Evolutionary conservation across 179 eudicot genomes (phyloP).

Genomic region (Beta corolliflora): DNA sequence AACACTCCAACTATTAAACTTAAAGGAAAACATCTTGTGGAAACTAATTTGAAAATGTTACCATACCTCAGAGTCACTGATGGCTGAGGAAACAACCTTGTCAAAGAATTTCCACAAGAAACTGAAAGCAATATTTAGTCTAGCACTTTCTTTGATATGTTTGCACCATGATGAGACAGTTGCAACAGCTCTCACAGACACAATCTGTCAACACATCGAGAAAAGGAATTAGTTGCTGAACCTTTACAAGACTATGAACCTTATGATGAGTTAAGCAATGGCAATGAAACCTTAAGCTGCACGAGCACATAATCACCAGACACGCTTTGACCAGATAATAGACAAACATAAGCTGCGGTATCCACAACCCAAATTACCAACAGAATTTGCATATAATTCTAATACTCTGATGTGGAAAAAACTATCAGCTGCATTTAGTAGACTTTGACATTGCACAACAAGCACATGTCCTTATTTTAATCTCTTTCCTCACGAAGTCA

Average conservation of each 20-base stretch:
- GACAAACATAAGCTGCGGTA: too few species aligned
- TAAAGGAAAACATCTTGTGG: background rate
- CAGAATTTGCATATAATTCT: too few species aligned
- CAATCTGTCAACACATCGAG: conserved; percentile 49
- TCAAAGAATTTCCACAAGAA: conserved; percentile 68
- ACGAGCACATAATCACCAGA: too few species aligned
- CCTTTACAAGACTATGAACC: background rate
- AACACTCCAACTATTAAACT: background rate
- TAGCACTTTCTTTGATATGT: conserved; percentile 35
- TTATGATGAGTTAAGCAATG: too few species aligned
- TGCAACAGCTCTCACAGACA: conserved; percentile 63
- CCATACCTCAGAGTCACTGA: conserved; percentile 68
- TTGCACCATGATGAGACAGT: conserved; percentile 64
- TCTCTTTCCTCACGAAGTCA: too few species aligned
- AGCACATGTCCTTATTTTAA: too few species aligned
- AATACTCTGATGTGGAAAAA: too few species aligned
- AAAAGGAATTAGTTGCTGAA: background rate
- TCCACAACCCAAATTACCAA: too few species aligned
- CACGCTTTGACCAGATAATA: too few species aligned
- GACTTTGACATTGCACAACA: too few species aligned
- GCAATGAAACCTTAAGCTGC: too few species aligned
- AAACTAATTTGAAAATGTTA: background rate
- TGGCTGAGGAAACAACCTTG: conserved; percentile 54
- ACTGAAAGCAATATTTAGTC: conserved; percentile 36
- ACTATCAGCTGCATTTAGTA: too few species aligned